Evolutionary conservation across 2,329 filamentous ascomycete genomes (phyloP).

Genomic region (Colletotrichum cereale): DNA sequence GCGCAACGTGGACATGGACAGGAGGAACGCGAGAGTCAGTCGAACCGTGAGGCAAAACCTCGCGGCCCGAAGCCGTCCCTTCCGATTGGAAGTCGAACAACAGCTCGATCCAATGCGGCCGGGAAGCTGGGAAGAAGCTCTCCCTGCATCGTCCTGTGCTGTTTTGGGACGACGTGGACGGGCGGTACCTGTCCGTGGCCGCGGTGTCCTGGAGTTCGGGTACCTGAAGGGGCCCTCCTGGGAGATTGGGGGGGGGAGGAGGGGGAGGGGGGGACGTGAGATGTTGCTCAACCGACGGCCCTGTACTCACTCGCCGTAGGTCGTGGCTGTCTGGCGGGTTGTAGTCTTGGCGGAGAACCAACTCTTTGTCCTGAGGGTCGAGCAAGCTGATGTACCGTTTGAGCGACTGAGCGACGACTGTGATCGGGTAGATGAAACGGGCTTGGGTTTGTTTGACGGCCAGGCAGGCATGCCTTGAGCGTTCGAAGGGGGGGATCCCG

Average conservation of each 20-base stretch:
- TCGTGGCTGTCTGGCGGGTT: neutral
- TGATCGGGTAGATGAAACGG: constrained; percentile 25
- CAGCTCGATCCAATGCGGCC: constrained; percentile 36
- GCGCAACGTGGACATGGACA: constrained; percentile 23
- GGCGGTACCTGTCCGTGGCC: constrained; percentile 14
- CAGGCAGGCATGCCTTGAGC: constrained; percentile 14
- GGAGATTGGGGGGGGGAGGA: no score
- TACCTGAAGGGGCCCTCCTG: constrained; percentile 3
- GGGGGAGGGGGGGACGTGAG: no score
- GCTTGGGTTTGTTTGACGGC: constrained; percentile 25
- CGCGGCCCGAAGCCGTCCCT: constrained; percentile 36
- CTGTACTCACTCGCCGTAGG: neutral
- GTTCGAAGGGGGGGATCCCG: neutral
- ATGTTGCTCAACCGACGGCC: neutral
- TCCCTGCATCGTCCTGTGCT: constrained; percentile 27
- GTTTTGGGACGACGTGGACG: constrained; percentile 22
- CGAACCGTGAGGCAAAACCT: constrained; percentile 38
- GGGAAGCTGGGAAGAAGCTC: neutral
- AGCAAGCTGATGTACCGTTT: constrained; percentile 4
- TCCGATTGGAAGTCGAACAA: constrained; percentile 38
- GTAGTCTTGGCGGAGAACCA: neutral
- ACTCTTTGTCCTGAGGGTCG: no score
- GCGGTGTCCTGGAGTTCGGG: constrained; percentile 9
- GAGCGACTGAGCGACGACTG: constrained; percentile 24
- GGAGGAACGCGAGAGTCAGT: constrained; percentile 32